Base-by-base conservation (phyloP, 441 rosid species). In the Pelargonium cotyledonis region DNA sequence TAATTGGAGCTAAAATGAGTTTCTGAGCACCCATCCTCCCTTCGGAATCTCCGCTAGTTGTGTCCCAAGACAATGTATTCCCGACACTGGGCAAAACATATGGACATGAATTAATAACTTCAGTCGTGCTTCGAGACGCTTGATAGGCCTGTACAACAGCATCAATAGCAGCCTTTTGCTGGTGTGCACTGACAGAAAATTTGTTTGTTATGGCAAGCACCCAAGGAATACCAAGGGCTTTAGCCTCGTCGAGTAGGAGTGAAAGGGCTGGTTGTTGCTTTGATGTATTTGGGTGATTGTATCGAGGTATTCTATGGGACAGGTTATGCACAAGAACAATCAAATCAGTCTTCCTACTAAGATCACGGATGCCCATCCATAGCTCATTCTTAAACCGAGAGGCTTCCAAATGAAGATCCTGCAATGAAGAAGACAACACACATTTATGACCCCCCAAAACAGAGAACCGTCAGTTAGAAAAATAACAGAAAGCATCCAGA, bases 121-220 rank as follows among this genome's bases (percentile, higher is more conserved):
- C 90, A 0, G 92, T 81, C 40, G 82, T 75, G 81, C 78, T 83
- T 55, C 84, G 87, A 38, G 89, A 82, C 23, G 92, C 89, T 81
- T 85, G 93, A 73, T 94, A 91, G 40, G 91, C 89, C 71, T 87
- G 87, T 67, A 94, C 72, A 70, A 87, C 91, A 72, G 94, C 84
- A 79, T 88, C 88, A 15, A 89, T 86, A 23, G 88, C 86, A 63
- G 85, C 81, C 65, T 82, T 86, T 80, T 89, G 99, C 83, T 89
- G 97, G 84, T 94, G 97, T 1, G 96, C 99, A 76, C 97, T 94
- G 62, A 94, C 99, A 71, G 99, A 94, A 80, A 94, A 94, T 75
- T 89, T 94, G 79, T 94, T 94, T 68, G 99, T 94, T 76, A 94
- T 80, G 70, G 97, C 96, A 49, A 94, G 92, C 57, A 91, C 86